Percentiles rank a stretch among this genome's conserved stretches.
Evolutionary conservation across 371 early-diverging fungal species (phyloP).

Genomic region (Apophysomyces variabilis): DNA sequence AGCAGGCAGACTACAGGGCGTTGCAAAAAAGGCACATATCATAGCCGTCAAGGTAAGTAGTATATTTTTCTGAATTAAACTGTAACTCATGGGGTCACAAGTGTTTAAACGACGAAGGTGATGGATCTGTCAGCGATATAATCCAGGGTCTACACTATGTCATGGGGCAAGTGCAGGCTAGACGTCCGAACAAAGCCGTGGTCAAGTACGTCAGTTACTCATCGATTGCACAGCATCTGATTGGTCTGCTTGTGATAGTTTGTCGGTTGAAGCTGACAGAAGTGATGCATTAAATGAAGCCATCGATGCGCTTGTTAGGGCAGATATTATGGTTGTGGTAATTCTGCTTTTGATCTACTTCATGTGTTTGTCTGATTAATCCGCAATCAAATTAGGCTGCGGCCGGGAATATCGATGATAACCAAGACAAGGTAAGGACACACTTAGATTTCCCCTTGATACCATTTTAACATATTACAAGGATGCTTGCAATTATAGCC

Average conservation of each 20-base stretch:
- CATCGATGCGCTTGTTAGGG: conserved; percentile 16
- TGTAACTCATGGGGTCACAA: neutral
- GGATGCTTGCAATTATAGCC: conserved; percentile 67
- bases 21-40: conserved; percentile 63
- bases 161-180: conserved; percentile 89
- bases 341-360: neutral
- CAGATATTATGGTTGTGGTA: conserved; percentile 17
- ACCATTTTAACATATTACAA: conserved; percentile 5
- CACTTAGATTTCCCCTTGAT: too few relatives aligned
- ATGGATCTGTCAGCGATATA: conserved; percentile 54
- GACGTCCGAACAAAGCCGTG: conserved; percentile 84
- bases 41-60: conserved; percentile 56
- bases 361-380: neutral
- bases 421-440: conserved; percentile 25
- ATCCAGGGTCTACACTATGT: conserved; percentile 55
- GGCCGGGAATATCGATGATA: conserved; percentile 28
- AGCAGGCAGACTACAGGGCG: conserved; percentile 58
- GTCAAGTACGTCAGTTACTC: conserved; percentile 22
- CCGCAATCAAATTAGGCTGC: conserved; percentile 17
- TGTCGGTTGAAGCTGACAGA: conserved; percentile 21
- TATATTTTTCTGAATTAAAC: neutral
- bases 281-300: conserved; percentile 22
- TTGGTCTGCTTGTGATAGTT: conserved; percentile 5
- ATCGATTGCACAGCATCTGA: neutral
- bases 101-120: conserved; percentile 51